A percentile compares a stretch with the other conserved stretches of the same genome.
Evolutionary conservation across 441 rosid genomes (phyloP).

Genomic region (Rhodomyrtus psidioides): DNA sequence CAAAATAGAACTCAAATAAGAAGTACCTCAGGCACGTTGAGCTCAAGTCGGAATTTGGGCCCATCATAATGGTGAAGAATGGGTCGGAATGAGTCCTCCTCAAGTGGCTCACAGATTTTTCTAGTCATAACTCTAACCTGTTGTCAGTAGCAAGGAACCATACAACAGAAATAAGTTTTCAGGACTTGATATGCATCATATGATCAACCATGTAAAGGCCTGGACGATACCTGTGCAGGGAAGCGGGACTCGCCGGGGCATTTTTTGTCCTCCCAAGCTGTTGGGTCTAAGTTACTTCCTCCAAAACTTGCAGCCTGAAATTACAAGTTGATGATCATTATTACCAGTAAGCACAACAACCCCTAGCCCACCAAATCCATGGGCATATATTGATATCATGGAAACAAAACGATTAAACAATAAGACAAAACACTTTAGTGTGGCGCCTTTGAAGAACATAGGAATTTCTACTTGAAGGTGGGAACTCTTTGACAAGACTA

Average conservation of each 20-base stretch:
- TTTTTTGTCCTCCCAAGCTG: conserved; percentile 24
- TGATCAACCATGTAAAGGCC: not conserved
- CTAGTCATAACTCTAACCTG: conserved; percentile 13
- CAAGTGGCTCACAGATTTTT: conserved; percentile 13
- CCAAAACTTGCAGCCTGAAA: conserved; percentile 21
- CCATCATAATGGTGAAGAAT: conserved; percentile 5
- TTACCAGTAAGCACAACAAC: not conserved
- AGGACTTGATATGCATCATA: not conserved
- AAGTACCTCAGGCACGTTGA: conserved; percentile 20
- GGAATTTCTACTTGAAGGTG: not conserved
- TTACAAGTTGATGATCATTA: not conserved
- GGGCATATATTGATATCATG: not conserved
- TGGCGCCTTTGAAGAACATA: not conserved
- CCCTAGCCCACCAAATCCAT: not conserved
- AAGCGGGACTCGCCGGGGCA: conserved; percentile 15
- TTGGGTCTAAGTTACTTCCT: conserved; percentile 18
- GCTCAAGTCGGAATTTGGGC: conserved; percentile 3
- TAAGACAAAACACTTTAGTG: not conserved
- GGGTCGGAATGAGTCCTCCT: conserved; percentile 19
- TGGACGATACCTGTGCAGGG: not conserved
- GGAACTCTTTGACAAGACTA: not conserved
- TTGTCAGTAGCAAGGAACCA: not conserved
- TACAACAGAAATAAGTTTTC: not conserved
- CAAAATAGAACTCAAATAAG: not conserved
- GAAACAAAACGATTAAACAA: not conserved